Conservation (phyloP, 768 basidiomycete species). For the Pulveroboletus sp. region DNA sequence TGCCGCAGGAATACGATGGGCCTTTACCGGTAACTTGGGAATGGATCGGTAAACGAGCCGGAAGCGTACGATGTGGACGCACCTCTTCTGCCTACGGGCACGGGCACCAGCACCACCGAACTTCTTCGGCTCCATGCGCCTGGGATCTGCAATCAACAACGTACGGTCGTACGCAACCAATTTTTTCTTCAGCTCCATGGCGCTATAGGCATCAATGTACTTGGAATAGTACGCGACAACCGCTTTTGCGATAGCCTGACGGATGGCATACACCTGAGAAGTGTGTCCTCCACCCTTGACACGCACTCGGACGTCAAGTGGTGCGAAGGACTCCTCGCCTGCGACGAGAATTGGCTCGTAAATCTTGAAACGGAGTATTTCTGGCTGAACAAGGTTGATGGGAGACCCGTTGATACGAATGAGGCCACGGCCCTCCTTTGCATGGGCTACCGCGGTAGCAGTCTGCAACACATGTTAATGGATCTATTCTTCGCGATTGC, state of each 20-base stretch:
- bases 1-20: slow-evolving; percentile 33
- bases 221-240: slow-evolving; percentile 98
- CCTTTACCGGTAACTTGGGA: slow-evolving; percentile 62
- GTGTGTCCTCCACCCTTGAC: slow-evolving; percentile 99
- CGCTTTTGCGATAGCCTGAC: slow-evolving; percentile 98
- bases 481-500: background rate
- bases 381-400: slow-evolving; percentile 91
- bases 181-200: slow-evolving; percentile 97
- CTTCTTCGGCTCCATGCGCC: slow-evolving; percentile 99
- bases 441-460: slow-evolving; percentile 96
- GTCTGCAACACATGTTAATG: slow-evolving; percentile 49
- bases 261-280: slow-evolving; percentile 97
- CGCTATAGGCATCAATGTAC: slow-evolving; percentile 95
- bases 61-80: slow-evolving; percentile 1
- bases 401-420: slow-evolving; percentile 97
- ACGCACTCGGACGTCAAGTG: slow-evolving; percentile 93
- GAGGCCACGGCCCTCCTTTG: slow-evolving; percentile 92
- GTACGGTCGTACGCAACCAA: slow-evolving; percentile 92
- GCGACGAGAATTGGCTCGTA: slow-evolving; percentile 96
- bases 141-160: slow-evolving; percentile 86
- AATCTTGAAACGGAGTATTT: slow-evolving; percentile 95
- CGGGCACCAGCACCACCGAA: slow-evolving; percentile 98
- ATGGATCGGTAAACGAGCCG: slow-evolving; percentile 8
- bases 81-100: slow-evolving; percentile 98
- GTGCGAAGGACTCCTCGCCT: slow-evolving; percentile 81